phyloP scores from a whole-genome alignment of 2,329 filamentous ascomycete genomes.

The Pseudopyricularia javanii region DNA sequence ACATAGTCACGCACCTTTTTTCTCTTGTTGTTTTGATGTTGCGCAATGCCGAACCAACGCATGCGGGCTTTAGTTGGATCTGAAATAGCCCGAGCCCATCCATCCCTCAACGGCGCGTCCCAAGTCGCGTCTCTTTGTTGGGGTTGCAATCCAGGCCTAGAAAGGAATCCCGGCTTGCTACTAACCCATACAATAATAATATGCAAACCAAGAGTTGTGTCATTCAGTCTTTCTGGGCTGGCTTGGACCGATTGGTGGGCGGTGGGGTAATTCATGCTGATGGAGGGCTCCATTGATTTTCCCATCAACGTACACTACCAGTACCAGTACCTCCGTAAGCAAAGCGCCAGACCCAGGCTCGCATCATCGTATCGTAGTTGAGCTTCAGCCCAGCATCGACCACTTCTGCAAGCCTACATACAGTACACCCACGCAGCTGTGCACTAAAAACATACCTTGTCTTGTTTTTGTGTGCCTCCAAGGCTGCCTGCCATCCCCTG shows the following conservation, averaged over 20 bases:
- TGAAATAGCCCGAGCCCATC: background rate
- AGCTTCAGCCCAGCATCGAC: background rate
- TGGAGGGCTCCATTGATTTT: background rate
- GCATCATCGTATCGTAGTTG: background rate
- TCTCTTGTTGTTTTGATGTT: background rate
- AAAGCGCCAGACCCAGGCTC: background rate
- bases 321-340: conserved; percentile 1
- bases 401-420: background rate
- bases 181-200: background rate
- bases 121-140: background rate
- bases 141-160: background rate
- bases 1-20: too few relatives aligned
- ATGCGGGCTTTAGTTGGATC: too few relatives aligned
- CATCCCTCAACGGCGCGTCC: background rate
- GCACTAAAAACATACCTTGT: too few relatives aligned
- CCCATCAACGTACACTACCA: background rate
- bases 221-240: conserved; percentile 1
- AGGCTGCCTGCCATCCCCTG: background rate
- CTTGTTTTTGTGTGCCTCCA: background rate
- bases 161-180: background rate
- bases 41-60: too few relatives aligned
- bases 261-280: background rate
- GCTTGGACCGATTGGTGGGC: background rate
- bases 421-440: background rate
- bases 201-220: background rate